A percentile compares a stretch with the other conserved stretches of the same genome.
Evolutionary conservation across 2,329 filamentous ascomycete genomes (phyloP).

Genomic region (Aspergillus jensenii): DNA sequence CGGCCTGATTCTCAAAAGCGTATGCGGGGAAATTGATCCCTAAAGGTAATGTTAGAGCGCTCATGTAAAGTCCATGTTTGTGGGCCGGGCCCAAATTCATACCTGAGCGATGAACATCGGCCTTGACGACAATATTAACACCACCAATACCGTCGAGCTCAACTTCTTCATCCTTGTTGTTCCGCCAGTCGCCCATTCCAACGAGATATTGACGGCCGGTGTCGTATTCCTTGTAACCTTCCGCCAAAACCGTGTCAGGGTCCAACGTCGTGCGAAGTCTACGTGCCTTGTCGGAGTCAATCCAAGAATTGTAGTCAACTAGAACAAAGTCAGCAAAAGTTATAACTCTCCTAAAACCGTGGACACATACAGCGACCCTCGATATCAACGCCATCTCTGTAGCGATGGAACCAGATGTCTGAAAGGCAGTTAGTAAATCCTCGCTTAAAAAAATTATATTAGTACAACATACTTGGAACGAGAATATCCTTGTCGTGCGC

Average conservation of each 20-base stretch:
- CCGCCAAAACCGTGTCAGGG: conserved; percentile 81
- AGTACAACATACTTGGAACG: conserved; percentile 75
- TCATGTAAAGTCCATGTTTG: not conserved
- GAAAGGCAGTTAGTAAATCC: conserved; percentile 19
- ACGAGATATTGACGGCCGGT: conserved; percentile 91
- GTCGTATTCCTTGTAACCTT: conserved; percentile 92
- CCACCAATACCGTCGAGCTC: conserved; percentile 94
- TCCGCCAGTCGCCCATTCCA: conserved; percentile 84
- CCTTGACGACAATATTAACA: conserved; percentile 96
- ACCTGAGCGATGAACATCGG: conserved; percentile 91
- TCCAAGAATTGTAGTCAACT: conserved; percentile 99
- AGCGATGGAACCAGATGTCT: conserved; percentile 67
- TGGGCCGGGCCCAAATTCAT: not conserved
- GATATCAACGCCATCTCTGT: conserved; percentile 76
- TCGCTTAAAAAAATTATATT: not conserved
- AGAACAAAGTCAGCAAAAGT: conserved; percentile 15
- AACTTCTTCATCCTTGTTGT: conserved; percentile 89
- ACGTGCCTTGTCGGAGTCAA: conserved; percentile 83
- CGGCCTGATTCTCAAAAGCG: conserved; percentile 96
- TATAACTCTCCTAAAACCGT: not conserved
- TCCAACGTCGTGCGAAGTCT: conserved; percentile 71
- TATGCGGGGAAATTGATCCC: conserved; percentile 98
- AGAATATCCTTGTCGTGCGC: conserved; percentile 90
- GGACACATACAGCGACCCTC: conserved; percentile 81
- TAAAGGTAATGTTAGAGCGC: conserved; percentile 42